These are phyloP conservation scores for Passiflora organensis DNA, from an alignment of 345 rosid genomes.

Conservation along the genomic window DNA sequence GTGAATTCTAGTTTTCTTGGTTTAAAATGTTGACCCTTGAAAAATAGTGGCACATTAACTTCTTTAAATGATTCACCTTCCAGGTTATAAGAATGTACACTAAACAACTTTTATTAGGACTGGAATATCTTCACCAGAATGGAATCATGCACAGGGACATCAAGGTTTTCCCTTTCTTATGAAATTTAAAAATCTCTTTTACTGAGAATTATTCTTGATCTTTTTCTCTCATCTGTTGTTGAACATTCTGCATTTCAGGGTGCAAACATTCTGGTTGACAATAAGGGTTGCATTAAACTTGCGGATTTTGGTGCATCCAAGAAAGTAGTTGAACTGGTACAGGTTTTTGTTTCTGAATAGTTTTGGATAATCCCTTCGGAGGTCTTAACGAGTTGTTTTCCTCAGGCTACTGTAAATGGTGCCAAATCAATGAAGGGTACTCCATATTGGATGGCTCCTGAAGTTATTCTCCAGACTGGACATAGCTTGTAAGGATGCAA, in stretches of 20 bases:
- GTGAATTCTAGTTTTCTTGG: constrained; percentile 20
- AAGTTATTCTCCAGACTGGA: constrained; percentile 33
- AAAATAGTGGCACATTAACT: background rate
- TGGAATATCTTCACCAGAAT: constrained; percentile 29
- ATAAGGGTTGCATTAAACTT: constrained; percentile 36
- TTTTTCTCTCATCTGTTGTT: constrained; percentile 5
- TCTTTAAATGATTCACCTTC: constrained; percentile 8
- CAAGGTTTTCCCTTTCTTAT: constrained; percentile 11
- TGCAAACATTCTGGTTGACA: constrained; percentile 32
- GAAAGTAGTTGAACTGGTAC: constrained; percentile 34
- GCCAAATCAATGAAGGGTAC: constrained; percentile 39
- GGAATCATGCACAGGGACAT: constrained; percentile 33
- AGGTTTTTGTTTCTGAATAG: background rate
- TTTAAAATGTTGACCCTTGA: constrained; percentile 2
- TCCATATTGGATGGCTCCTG: constrained; percentile 38
- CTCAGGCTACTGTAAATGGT: constrained; percentile 29
- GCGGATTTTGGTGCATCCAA: constrained; percentile 36
- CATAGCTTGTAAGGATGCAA: constrained; percentile 28
- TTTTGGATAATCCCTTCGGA: background rate
- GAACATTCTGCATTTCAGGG: constrained; percentile 21
- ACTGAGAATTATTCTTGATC: background rate
- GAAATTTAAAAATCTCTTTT: background rate
- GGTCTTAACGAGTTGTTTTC: constrained; percentile 1
- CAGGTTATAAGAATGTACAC: constrained; percentile 34
- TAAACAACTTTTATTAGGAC: constrained; percentile 25